A percentile compares a stretch with the other conserved stretches of the same genome.
Evolutionary conservation across 2,329 filamentous ascomycete genomes (phyloP).

Genomic region (Ascochyta lentis): DNA sequence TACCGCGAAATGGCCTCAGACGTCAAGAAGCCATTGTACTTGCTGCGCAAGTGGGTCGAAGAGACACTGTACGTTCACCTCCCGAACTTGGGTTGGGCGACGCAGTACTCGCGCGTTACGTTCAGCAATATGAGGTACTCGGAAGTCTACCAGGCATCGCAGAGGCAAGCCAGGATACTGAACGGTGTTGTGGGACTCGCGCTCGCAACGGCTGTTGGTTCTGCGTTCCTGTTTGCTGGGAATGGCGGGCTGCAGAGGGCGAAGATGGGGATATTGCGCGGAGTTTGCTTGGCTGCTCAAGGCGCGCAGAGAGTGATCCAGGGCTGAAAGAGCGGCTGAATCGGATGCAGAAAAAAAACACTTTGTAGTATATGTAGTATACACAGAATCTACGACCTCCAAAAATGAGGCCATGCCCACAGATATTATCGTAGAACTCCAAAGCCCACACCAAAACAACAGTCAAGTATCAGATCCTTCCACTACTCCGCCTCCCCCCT

Average conservation of each 20-base stretch:
- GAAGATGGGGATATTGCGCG: slow-evolving; percentile 38
- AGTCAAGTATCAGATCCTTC: background rate
- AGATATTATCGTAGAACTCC: background rate
- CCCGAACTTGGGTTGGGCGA: slow-evolving; percentile 83
- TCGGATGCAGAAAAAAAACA: background rate
- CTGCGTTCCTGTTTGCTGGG: slow-evolving; percentile 31
- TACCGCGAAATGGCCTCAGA: slow-evolving; percentile 93
- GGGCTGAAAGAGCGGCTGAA: slow-evolving; percentile 12
- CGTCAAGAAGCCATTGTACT: slow-evolving; percentile 79
- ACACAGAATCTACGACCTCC: background rate
- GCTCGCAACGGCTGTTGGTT: slow-evolving; percentile 23
- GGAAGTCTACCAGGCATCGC: slow-evolving; percentile 74
- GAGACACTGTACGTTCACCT: slow-evolving; percentile 79
- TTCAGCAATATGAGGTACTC: slow-evolving; percentile 94
- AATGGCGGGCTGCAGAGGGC: slow-evolving; percentile 29
- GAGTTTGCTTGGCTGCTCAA: slow-evolving; percentile 36
- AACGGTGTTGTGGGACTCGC: slow-evolving; percentile 37
- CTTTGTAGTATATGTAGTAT: slow-evolving; percentile 1
- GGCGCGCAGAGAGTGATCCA: slow-evolving; percentile 26
- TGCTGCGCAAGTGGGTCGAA: slow-evolving; percentile 83
- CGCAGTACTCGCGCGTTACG: slow-evolving; percentile 89
- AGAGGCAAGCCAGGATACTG: slow-evolving; percentile 49
- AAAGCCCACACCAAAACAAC: background rate
- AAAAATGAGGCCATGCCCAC: background rate
- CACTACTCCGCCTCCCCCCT: slow-evolving; percentile 41